Percentiles rank a stretch among this genome's conserved stretches.
Evolutionary conservation across 768 basidiomycete species (phyloP).

Genomic region (Chalciporus chontae): DNA sequence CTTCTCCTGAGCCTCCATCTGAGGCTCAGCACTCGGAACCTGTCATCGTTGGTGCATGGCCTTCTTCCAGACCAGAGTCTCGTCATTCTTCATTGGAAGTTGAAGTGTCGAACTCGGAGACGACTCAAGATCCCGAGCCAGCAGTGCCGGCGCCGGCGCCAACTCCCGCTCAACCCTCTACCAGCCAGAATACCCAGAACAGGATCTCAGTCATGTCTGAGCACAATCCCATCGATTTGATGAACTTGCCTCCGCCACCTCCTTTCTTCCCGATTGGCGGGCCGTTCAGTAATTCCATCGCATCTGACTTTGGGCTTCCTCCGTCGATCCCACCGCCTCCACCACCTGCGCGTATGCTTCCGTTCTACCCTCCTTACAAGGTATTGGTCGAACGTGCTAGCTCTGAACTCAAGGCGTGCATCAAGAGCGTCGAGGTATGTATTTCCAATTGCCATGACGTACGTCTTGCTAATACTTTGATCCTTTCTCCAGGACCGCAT

Average conservation of each 20-base stretch:
- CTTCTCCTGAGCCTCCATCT: constrained; percentile 28
- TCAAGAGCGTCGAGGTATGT: constrained; percentile 24
- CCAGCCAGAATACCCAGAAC: constrained; percentile 6
- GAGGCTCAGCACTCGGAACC: constrained; percentile 33
- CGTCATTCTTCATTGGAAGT: constrained; percentile 12
- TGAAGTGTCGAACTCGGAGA: constrained; percentile 12
- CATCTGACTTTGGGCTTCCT: constrained; percentile 15
- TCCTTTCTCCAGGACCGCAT: constrained; percentile 22
- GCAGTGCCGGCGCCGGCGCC: constrained; percentile 4
- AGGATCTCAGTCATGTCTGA: constrained; percentile 12
- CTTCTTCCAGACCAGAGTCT: constrained; percentile 35
- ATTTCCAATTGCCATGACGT: not conserved
- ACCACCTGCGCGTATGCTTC: constrained; percentile 5
- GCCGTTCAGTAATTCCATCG: constrained; percentile 20
- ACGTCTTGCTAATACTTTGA: not conserved
- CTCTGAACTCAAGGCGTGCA: constrained; percentile 19
- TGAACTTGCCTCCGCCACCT: constrained; percentile 17
- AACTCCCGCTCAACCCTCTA: not conserved
- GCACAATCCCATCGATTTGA: constrained; percentile 9
- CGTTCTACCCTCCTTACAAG: constrained; percentile 15
- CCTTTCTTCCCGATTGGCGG: constrained; percentile 17
- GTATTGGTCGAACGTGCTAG: constrained; percentile 16
- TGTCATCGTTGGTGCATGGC: constrained; percentile 42
- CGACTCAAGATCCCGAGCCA: not conserved
- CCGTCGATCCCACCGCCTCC: constrained; percentile 12